Percentiles rank a stretch among this genome's conserved stretches.
Evolutionary conservation across 441 rosid genomes (phyloP).

Genomic region (Macaranga tanarius): DNA sequence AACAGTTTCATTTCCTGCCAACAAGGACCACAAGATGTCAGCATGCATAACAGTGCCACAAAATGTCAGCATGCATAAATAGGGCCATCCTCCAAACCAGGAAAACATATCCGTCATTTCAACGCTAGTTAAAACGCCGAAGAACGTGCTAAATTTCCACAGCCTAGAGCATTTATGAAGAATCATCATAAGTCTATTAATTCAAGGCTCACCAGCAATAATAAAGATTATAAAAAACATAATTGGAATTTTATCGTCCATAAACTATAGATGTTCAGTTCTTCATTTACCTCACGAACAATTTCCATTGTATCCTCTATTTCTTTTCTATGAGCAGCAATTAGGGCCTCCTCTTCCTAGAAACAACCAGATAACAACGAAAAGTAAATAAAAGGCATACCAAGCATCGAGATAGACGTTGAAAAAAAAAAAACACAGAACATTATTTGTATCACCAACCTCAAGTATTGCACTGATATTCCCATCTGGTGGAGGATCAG

Average conservation of each 20-base stretch:
- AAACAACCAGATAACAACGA: conserved; percentile 17
- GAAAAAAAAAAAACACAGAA: neutral
- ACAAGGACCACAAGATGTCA: conserved; percentile 12
- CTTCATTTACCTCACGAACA: conserved; percentile 79
- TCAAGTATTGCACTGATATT: conserved; percentile 78
- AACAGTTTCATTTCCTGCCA: conserved; percentile 93
- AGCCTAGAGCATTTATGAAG: neutral
- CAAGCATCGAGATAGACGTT: neutral
- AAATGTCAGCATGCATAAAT: neutral
- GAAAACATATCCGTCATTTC: neutral
- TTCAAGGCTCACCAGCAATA: neutral
- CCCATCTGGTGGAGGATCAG: conserved; percentile 61
- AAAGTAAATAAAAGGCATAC: neutral
- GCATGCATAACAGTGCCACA: neutral
- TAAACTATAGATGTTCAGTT: neutral
- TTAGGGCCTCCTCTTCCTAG: conserved; percentile 94
- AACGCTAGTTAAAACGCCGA: neutral
- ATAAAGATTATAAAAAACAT: neutral
- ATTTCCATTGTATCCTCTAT: conserved; percentile 99
- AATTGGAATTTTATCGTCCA: neutral
- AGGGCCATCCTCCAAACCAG: neutral
- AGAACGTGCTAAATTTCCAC: neutral
- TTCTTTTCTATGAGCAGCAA: conserved; percentile 94
- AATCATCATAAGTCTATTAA: too few relatives aligned
- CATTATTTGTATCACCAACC: conserved; percentile 43